Evolutionary conservation across 495 filamentous ascomycete species (phyloP).

Genomic region (Aspergillus asperescens): DNA sequence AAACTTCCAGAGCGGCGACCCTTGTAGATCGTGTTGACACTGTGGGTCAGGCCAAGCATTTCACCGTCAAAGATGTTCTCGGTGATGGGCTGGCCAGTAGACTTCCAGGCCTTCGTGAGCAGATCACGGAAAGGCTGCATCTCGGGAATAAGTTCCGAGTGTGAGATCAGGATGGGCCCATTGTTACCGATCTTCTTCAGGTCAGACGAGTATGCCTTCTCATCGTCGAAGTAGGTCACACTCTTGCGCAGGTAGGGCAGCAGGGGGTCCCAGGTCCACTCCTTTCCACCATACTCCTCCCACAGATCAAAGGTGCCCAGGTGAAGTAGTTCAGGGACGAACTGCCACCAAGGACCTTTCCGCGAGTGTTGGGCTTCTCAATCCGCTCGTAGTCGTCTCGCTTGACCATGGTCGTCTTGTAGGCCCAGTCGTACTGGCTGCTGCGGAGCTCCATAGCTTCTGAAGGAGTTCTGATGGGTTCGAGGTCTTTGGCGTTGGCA

Average conservation of each 20-base stretch:
- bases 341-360: slow-evolving; percentile 50
- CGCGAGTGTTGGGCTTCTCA: slow-evolving; percentile 57
- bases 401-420: slow-evolving; percentile 60
- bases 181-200: slow-evolving; percentile 47
- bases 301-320: slow-evolving; percentile 56
- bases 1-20: slow-evolving; percentile 51
- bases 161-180: slow-evolving; percentile 52
- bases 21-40: slow-evolving; percentile 53
- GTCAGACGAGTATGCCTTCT: slow-evolving; percentile 29
- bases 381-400: slow-evolving; percentile 56
- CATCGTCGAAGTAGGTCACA: slow-evolving; percentile 53
- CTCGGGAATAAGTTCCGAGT: slow-evolving; percentile 51
- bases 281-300: slow-evolving; percentile 49
- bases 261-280: slow-evolving; percentile 53
- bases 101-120: slow-evolving; percentile 51
- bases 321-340: slow-evolving; percentile 52
- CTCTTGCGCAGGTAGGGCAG: slow-evolving; percentile 52
- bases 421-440: slow-evolving; percentile 55
- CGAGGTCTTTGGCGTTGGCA: slow-evolving; percentile 32
- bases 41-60: slow-evolving; percentile 51
- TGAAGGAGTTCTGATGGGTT: slow-evolving; percentile 43
- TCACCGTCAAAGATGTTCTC: slow-evolving; percentile 53
- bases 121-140: slow-evolving; percentile 51
- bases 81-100: slow-evolving; percentile 45
- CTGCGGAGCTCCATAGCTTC: slow-evolving; percentile 38